Conservation (phyloP, 1,139 yeast genomes). For the Geotrichum bryndzae region DNA sequence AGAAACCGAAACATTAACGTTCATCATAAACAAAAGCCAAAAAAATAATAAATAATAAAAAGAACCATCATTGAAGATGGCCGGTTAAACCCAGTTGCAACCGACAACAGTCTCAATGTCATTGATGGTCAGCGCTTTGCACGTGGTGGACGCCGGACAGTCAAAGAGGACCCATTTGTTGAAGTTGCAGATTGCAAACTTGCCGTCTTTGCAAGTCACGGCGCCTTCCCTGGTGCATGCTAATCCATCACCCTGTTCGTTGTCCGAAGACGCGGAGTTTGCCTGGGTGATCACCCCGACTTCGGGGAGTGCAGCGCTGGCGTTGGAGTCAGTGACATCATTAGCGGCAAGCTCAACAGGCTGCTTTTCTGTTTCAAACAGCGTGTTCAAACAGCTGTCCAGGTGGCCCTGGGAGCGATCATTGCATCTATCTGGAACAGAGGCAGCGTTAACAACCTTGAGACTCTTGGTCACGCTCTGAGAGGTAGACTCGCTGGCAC, state of each 20-base stretch:
- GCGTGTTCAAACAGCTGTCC: neutral
- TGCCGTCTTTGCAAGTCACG: slow-evolving; percentile 46
- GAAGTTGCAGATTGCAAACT: slow-evolving; percentile 49
- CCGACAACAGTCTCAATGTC: slow-evolving; percentile 28
- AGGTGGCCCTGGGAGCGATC: neutral
- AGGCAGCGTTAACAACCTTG: neutral
- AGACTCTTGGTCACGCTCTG: neutral
- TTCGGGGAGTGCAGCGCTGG: slow-evolving; percentile 8
- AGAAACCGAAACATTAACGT: neutral
- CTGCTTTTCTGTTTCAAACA: neutral
- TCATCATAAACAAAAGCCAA: neutral
- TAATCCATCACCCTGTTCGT: slow-evolving; percentile 4
- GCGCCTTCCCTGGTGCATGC: slow-evolving; percentile 45
- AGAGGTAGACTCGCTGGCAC: slow-evolving; percentile 11
- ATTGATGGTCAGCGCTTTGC: slow-evolving; percentile 43
- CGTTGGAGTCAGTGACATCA: neutral
- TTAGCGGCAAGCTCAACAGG: neutral
- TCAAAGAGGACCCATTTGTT: slow-evolving; percentile 49
- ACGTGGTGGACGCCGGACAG: slow-evolving; percentile 55
- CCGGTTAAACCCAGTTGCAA: slow-evolving; percentile 20
- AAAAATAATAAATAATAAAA: neutral
- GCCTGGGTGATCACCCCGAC: slow-evolving; percentile 4
- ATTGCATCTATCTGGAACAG: neutral
- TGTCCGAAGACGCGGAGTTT: slow-evolving; percentile 17
- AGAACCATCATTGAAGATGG: neutral